Conservation (phyloP, 2,329 filamentous ascomycete species). For the Alternaria conjuncta region DNA sequence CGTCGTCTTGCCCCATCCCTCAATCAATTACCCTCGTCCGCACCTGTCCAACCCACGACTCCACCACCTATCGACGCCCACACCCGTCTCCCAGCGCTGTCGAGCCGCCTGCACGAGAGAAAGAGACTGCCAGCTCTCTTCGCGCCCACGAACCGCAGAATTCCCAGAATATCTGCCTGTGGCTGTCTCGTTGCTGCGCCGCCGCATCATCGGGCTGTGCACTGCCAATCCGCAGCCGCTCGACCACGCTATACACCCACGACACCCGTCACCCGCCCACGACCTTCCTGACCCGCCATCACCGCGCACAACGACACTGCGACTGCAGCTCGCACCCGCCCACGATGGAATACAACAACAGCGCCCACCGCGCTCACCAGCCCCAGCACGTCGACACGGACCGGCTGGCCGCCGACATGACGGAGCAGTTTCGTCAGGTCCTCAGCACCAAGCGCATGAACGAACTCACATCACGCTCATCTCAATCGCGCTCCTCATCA, state of each 20-base stretch:
- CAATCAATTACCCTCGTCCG: slow-evolving; percentile 21
- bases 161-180: slow-evolving; percentile 20
- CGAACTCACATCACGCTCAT: slow-evolving; percentile 69
- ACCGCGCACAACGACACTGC: slow-evolving; percentile 13
- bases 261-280: slow-evolving; percentile 15
- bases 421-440: slow-evolving; percentile 83
- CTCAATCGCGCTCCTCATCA: slow-evolving; percentile 65
- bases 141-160: slow-evolving; percentile 1
- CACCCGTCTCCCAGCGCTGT: slow-evolving; percentile 9
- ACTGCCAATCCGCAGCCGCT: slow-evolving; percentile 24
- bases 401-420: slow-evolving; percentile 72
- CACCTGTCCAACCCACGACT: slow-evolving; percentile 13
- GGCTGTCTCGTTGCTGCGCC: slow-evolving; percentile 23
- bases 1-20: slow-evolving; percentile 20
- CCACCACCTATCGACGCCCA: slow-evolving; percentile 11
- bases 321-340: slow-evolving; percentile 27
- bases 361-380: slow-evolving; percentile 36
- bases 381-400: slow-evolving; percentile 34
- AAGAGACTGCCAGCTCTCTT: not conserved
- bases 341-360: slow-evolving; percentile 45
- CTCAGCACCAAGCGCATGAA: slow-evolving; percentile 87
- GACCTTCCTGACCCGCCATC: slow-evolving; percentile 11
- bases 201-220: slow-evolving; percentile 32
- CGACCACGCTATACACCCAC: slow-evolving; percentile 11
- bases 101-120: slow-evolving; percentile 11